Conservation (phyloP, 225 moss, liverwort and hornwort species). For the Anthoceros angustus region DNA sequence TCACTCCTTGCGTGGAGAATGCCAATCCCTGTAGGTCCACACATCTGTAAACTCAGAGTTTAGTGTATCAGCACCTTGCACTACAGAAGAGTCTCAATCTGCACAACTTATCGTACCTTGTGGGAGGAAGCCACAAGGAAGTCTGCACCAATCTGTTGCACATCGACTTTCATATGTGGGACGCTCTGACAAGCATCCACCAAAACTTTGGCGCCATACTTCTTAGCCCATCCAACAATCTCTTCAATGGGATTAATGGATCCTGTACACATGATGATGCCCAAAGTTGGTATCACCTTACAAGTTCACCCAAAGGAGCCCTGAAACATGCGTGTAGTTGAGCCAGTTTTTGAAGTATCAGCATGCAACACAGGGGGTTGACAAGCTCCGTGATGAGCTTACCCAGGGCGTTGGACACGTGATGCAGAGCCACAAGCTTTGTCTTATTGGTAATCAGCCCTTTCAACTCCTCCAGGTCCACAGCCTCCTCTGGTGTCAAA, state of each 20-base stretch:
- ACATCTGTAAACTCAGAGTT: conserved; percentile 44
- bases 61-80: neutral
- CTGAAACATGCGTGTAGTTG: too few relatives aligned
- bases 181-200: conserved; percentile 89
- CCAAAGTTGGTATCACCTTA: neutral
- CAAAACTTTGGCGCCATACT: conserved; percentile 59
- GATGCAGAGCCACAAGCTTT: conserved; percentile 52
- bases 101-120: conserved; percentile 30
- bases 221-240: conserved; percentile 60
- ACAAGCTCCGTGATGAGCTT: conserved; percentile 4
- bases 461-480: conserved; percentile 45
- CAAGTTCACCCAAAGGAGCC: neutral
- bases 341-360: neutral
- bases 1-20: conserved; percentile 50
- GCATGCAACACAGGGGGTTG: neutral
- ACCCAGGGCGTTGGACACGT: conserved; percentile 71
- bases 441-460: conserved; percentile 39
- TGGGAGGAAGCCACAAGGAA: conserved; percentile 86
- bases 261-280: conserved; percentile 24
- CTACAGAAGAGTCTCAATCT: neutral
- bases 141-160: conserved; percentile 64
- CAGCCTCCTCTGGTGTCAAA: conserved; percentile 50
- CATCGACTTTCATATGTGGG: conserved; percentile 75
- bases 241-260: conserved; percentile 59
- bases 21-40: conserved; percentile 88